These are phyloP conservation scores for Basipetospora chlamydospora DNA, from an alignment of 2,329 filamentous ascomycete genomes.

Conservation along the genomic window DNA sequence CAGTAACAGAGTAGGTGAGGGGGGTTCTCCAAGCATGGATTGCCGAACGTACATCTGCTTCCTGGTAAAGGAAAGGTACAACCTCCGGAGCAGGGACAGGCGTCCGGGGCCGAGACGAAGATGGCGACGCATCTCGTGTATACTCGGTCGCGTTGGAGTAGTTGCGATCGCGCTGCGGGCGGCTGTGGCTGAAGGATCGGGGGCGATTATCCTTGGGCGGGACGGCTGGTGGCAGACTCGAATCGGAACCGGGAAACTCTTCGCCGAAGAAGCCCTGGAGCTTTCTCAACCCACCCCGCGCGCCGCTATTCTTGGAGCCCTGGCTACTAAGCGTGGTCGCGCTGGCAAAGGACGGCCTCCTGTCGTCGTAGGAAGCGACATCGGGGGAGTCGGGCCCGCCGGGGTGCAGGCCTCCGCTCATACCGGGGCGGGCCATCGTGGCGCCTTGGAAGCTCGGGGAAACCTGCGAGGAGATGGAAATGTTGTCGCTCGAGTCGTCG, in stretches of 20 bases:
- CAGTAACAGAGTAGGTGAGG: no score
- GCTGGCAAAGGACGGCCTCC: constrained; percentile 78
- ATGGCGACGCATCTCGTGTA: constrained; percentile 60
- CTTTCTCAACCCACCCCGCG: constrained; percentile 62
- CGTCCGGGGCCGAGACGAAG: constrained; percentile 65
- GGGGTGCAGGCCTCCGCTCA: constrained; percentile 15
- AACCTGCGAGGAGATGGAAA: constrained; percentile 47
- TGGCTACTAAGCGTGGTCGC: constrained; percentile 74
- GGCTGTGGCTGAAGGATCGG: constrained; percentile 46
- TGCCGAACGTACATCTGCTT: constrained; percentile 60
- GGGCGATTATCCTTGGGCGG: constrained; percentile 44
- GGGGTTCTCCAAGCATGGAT: no score
- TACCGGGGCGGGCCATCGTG: constrained; percentile 9
- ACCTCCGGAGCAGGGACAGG: constrained; percentile 83
- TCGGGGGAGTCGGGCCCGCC: constrained; percentile 49
- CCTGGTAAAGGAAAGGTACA: constrained; percentile 94
- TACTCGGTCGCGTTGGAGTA: constrained; percentile 65
- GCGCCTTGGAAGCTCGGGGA: constrained; percentile 54
- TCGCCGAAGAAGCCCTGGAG: constrained; percentile 88
- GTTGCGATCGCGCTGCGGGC: constrained; percentile 56
- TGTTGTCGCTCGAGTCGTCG: constrained; percentile 61
- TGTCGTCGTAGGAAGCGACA: constrained; percentile 39
- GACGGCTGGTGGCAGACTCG: constrained; percentile 39
- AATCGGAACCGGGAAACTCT: constrained; percentile 61
- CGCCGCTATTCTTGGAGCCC: constrained; percentile 60